phyloP scores from a whole-genome alignment of 352 stramenopile species.

The Phytophthora citrophthora region DNA sequence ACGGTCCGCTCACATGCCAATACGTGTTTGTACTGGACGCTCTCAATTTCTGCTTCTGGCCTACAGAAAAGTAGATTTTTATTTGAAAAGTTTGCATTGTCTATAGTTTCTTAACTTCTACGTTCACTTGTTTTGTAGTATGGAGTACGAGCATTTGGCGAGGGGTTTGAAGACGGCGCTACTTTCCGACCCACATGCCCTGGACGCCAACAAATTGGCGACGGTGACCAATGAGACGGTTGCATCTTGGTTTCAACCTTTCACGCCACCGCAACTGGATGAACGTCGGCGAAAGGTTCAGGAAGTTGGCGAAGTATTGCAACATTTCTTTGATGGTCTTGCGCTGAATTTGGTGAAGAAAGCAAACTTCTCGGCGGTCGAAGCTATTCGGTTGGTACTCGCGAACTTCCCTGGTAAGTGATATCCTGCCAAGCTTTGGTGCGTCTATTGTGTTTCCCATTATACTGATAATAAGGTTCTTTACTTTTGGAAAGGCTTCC shows the following conservation, averaged over 20 bases:
- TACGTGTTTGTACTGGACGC: slow-evolving; percentile 91
- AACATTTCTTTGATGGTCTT: slow-evolving; percentile 50
- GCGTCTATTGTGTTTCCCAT: background rate
- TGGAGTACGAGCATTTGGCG: slow-evolving; percentile 91
- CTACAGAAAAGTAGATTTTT: slow-evolving; percentile 57
- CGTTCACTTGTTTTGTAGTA: slow-evolving; percentile 30
- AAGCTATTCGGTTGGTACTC: slow-evolving; percentile 69
- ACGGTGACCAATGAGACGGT: slow-evolving; percentile 51
- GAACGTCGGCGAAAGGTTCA: slow-evolving; percentile 67
- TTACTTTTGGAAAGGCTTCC: slow-evolving; percentile 51
- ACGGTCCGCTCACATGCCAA: slow-evolving; percentile 80
- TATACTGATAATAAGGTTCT: background rate
- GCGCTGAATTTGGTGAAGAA: slow-evolving; percentile 64
- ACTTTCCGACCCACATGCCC: slow-evolving; percentile 51
- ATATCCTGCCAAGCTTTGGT: too few relatives aligned
- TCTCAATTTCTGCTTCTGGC: slow-evolving; percentile 94
- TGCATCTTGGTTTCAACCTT: slow-evolving; percentile 69
- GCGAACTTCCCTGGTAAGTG: slow-evolving; percentile 66
- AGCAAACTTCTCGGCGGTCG: slow-evolving; percentile 58
- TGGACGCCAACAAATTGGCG: slow-evolving; percentile 62
- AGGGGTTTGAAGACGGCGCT: slow-evolving; percentile 76
- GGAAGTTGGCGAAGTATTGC: slow-evolving; percentile 61
- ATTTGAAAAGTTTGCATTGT: background rate
- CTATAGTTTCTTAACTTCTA: too few relatives aligned
- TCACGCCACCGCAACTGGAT: slow-evolving; percentile 63